Conservation (phyloP, 2,329 filamentous ascomycete genomes). For the Penicillium sp. region DNA sequence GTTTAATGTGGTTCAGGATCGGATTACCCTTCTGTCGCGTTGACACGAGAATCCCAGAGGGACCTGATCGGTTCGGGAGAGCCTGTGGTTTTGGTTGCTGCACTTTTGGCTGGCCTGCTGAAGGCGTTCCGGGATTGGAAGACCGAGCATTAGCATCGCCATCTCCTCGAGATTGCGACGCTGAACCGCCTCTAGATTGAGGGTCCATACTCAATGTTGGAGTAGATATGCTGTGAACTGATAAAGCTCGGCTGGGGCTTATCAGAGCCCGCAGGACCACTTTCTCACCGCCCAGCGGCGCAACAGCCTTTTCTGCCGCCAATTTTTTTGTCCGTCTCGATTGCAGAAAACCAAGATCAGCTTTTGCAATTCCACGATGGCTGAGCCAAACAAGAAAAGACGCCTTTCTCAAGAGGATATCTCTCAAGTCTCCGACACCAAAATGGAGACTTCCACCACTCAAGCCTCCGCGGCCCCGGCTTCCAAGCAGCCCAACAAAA, state of each 20-base stretch:
- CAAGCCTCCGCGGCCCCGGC: constrained; percentile 28
- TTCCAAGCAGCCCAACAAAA: constrained; percentile 57
- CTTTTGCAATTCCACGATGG: constrained; percentile 35
- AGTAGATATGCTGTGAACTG: constrained; percentile 28
- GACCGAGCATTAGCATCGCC: constrained; percentile 48
- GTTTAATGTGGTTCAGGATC: constrained; percentile 79
- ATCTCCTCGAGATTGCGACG: constrained; percentile 13
- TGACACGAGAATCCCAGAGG: constrained; percentile 85
- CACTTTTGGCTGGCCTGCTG: constrained; percentile 57
- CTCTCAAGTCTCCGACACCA: constrained; percentile 25
- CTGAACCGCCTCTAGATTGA: constrained; percentile 14
- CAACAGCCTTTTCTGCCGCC: constrained; percentile 42
- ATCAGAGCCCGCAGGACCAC: constrained; percentile 14
- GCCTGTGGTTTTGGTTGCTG: constrained; percentile 89
- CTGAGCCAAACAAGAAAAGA: constrained; percentile 45
- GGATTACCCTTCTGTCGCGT: constrained; percentile 95
- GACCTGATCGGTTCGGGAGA: constrained; percentile 69
- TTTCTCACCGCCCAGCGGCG: constrained; percentile 19
- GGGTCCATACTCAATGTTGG: constrained; percentile 19
- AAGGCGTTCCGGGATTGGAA: constrained; percentile 26
- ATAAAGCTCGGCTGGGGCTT: constrained; percentile 27
- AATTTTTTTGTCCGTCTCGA: constrained; percentile 37
- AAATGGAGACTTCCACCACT: constrained; percentile 33
- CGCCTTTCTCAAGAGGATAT: constrained; percentile 40
- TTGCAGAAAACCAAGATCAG: constrained; percentile 25